phyloP scores from a whole-genome alignment of 2,329 filamentous ascomycete genomes.

The Pseudocercospora fuligena region DNA sequence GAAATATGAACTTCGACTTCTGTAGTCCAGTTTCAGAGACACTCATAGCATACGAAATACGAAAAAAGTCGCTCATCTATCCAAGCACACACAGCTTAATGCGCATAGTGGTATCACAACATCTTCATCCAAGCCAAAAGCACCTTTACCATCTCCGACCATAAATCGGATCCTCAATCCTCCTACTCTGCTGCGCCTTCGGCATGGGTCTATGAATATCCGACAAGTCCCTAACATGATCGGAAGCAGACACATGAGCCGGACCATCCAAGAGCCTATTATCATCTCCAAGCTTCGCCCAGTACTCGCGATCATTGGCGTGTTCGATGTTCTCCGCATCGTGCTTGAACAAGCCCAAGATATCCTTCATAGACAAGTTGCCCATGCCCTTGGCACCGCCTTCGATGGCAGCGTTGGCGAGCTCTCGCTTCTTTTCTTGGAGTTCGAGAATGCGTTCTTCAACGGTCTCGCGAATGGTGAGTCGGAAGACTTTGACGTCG shows the following conservation, averaged over 20 bases:
- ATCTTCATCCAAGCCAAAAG: background rate
- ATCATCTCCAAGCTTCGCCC: conserved; percentile 41
- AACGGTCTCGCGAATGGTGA: conserved; percentile 84
- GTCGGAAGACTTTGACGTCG: conserved; percentile 92
- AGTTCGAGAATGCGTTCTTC: conserved; percentile 94
- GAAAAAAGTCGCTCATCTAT: background rate
- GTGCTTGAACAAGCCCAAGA: conserved; percentile 84
- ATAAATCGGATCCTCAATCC: conserved; percentile 43
- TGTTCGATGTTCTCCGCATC: conserved; percentile 59
- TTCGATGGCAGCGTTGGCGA: conserved; percentile 92
- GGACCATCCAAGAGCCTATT: conserved; percentile 42
- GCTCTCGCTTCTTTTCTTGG: conserved; percentile 88
- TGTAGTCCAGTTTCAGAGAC: background rate
- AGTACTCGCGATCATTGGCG: conserved; percentile 50
- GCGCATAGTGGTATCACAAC: background rate
- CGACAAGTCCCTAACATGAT: conserved; percentile 15
- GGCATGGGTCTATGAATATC: conserved; percentile 15
- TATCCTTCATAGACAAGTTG: conserved; percentile 91
- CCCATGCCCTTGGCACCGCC: conserved; percentile 71
- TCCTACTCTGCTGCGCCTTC: conserved; percentile 30
- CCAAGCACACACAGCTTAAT: background rate
- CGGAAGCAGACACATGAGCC: conserved; percentile 8
- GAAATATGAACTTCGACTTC: background rate
- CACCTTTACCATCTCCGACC: conserved; percentile 40
- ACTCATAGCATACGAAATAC: background rate